Base-by-base conservation (phyloP, 352 stramenopile genomes). In the Globisporangium recalcitrans region DNA sequence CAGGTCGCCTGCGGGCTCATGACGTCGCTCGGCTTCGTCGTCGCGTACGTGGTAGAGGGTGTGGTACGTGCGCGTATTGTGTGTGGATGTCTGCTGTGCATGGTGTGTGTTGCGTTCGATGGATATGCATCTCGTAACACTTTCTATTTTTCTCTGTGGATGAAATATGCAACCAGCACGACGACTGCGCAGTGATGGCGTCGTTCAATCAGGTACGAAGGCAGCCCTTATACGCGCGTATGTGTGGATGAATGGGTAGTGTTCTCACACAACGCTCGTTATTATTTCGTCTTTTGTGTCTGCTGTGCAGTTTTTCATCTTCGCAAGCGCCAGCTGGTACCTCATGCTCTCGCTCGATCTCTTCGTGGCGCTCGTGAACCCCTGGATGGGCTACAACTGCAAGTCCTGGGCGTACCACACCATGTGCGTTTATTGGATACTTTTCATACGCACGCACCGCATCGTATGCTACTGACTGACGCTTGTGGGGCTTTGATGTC, bases 361-460 rank as follows among this genome's bases (percentile, higher is more conserved):
- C 56, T 78, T 95, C 21, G 80, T 95, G 60, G 85, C 83, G 54
- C 80, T 95, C 47, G 83, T 95, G 47, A 93, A 95, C 64, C 85
- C 85, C 7, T 93, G 85, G 85, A 93, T 93, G 82, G 83, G 85
- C 53, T 95, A 95, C 68, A 75, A 80, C 13, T 91, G 85, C 77
- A 95, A 95, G 62, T 76, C 83, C 14, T 90, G 85, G 82, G 71
- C 81, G 26, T 93, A 95, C 62, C 85, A 95, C 48, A 83, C 66
- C 31, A 89, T 93, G 85, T 92, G 74, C 59, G 77, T 63, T 19
- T 10, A 14, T 9, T 7, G 27, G 27, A 22, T n/a, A 13, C n/a
- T 26, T 40, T 1, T 10, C 42, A 5, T 63, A 19, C 44, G 13
- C 21, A 26, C 16, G 10, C 38, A 21, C 13, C 21, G 38, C 16